Evolutionary conservation across 768 basidiomycete genomes (phyloP).

Genomic region (Neoboletus subvelutipes): DNA sequence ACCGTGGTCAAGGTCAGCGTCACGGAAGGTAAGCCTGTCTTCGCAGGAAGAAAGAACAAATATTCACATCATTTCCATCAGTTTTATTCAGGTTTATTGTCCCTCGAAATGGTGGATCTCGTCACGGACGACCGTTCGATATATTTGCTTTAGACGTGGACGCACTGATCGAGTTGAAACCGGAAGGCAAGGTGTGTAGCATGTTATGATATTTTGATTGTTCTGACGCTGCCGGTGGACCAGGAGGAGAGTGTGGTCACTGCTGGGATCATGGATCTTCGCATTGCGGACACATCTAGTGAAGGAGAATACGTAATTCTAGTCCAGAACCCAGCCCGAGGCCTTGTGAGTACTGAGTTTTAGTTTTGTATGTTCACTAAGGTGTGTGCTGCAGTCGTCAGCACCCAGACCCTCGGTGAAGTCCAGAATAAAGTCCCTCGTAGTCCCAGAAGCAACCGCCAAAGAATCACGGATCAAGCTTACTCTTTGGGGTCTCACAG

Average conservation of each 20-base stretch:
- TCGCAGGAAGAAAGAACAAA: neutral
- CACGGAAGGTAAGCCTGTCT: conserved; percentile 38
- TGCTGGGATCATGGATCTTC: conserved; percentile 60
- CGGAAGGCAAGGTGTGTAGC: conserved; percentile 62
- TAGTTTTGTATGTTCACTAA: conserved; percentile 1
- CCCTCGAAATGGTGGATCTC: conserved; percentile 41
- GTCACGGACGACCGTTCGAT: conserved; percentile 48
- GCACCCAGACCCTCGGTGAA: conserved; percentile 54
- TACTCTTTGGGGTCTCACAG: conserved; percentile 62
- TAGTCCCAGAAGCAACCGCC: conserved; percentile 55
- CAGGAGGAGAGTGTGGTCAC: conserved; percentile 74
- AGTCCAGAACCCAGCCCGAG: conserved; percentile 53
- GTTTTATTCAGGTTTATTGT: conserved; percentile 47
- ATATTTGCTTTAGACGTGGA: conserved; percentile 62
- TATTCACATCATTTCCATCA: conserved; percentile 12
- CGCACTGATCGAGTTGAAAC: conserved; percentile 62
- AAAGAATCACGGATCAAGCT: conserved; percentile 79
- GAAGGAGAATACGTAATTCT: conserved; percentile 43
- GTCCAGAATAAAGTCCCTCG: conserved; percentile 63
- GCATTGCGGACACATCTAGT: conserved; percentile 47
- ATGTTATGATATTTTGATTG: neutral
- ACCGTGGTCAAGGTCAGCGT: conserved; percentile 50
- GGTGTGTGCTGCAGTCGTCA: conserved; percentile 36
- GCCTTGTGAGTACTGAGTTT: conserved; percentile 47
- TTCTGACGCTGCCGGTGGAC: conserved; percentile 6